These are phyloP conservation scores for Diaporthe sp. DNA, from an alignment of 2,329 filamentous ascomycete genomes.

Conservation along the genomic window DNA sequence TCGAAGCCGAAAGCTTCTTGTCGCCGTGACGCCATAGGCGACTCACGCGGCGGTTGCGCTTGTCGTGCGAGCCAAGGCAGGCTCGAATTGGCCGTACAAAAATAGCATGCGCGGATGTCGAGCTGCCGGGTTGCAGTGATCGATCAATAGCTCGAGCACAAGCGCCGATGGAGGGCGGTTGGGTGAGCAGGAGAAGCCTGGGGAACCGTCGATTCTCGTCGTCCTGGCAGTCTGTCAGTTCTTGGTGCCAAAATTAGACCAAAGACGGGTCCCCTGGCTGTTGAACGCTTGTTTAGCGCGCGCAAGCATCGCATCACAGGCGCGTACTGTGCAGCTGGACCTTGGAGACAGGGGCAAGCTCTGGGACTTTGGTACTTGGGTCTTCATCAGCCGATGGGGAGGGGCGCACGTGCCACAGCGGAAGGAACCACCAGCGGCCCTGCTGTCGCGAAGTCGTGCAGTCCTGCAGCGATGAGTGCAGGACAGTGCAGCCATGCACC, in stretches of 20 bases:
- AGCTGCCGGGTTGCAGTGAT: conserved; percentile 29
- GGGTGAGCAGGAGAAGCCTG: not conserved
- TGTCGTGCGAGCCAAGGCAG: conserved; percentile 19
- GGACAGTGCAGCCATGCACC: not conserved
- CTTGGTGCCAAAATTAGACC: conserved; percentile 39
- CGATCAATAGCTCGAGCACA: conserved; percentile 31
- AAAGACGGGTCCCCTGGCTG: not conserved
- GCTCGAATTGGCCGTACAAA: conserved; percentile 9
- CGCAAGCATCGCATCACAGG: conserved; percentile 28
- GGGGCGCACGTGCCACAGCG: conserved; percentile 7
- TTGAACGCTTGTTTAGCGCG: conserved; percentile 23
- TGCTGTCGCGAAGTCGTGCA: not conserved
- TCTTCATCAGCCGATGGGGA: conserved; percentile 6
- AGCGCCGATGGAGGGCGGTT: conserved; percentile 35
- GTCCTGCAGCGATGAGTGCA: not conserved
- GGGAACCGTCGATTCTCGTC: not conserved
- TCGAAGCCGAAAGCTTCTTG: conserved; percentile 11
- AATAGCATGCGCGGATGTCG: conserved; percentile 38
- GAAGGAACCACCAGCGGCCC: conserved; percentile 9
- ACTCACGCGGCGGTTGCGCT: conserved; percentile 31
- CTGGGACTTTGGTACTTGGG: conserved; percentile 2
- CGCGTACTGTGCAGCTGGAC: conserved; percentile 26
- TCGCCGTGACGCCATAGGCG: conserved; percentile 21
- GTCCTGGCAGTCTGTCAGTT: not conserved
- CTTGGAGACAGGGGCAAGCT: conserved; percentile 13